Evolutionary conservation across 306 rosid genomes (phyloP).

Genomic region (Pyrus bretschneideri): DNA sequence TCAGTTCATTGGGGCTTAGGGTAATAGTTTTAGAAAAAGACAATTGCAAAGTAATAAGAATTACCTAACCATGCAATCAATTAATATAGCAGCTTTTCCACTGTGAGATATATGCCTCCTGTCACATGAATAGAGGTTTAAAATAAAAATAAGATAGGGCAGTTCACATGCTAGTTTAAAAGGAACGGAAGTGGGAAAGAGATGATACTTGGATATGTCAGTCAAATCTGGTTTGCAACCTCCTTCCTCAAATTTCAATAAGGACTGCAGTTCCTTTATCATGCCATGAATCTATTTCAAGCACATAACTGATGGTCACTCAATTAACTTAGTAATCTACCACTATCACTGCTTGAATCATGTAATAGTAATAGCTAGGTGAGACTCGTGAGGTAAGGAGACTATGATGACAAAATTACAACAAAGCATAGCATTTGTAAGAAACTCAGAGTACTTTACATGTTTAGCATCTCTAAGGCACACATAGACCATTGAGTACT

Average conservation of each 20-base stretch:
- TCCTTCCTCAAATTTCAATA: slow-evolving; percentile 38
- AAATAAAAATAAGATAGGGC: neutral
- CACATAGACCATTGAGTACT: neutral
- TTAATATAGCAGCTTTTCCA: slow-evolving; percentile 42
- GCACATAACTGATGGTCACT: slow-evolving; percentile 13
- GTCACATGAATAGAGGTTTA: slow-evolving; percentile 31
- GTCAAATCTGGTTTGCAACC: slow-evolving; percentile 39
- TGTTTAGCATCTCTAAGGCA: neutral
- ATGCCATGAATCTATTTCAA: slow-evolving; percentile 57
- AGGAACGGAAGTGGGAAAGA: neutral
- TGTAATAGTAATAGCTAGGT: slow-evolving; percentile 5
- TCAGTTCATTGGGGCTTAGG: no score
- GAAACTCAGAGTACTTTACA: neutral
- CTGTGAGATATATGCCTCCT: slow-evolving; percentile 55
- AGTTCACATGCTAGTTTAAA: neutral
- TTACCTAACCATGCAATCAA: slow-evolving; percentile 63
- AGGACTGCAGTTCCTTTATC: slow-evolving; percentile 53
- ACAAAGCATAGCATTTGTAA: neutral
- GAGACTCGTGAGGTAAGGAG: neutral
- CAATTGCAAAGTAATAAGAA: neutral
- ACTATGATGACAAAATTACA: neutral
- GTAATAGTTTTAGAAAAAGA: neutral
- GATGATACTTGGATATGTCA: slow-evolving; percentile 50
- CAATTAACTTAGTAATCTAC: slow-evolving; percentile 5
- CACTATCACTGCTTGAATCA: neutral